Percentiles rank a stretch among this genome's conserved stretches.
These are phyloP conservation scores for Diutina ranongensis DNA, from an alignment of 1,139 yeast species.

Conservation along the genomic window DNA sequence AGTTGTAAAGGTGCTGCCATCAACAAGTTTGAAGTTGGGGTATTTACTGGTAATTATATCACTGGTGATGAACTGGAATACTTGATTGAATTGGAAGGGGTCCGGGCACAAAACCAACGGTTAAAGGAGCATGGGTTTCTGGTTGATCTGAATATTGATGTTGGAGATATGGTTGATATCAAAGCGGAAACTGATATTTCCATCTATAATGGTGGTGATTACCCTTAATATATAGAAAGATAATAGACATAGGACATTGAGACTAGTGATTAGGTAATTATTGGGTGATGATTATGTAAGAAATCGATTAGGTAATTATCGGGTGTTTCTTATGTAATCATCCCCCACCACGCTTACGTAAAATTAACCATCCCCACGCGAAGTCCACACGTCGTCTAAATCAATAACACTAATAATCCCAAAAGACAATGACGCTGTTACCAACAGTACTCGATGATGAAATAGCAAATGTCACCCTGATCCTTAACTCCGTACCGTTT, in stretches of 20 bases:
- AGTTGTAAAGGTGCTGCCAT: constrained; percentile 60
- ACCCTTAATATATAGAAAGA: constrained; percentile 13
- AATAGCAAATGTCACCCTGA: neutral
- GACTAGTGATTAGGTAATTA: neutral
- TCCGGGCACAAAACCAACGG: constrained; percentile 72
- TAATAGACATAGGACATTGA: neutral
- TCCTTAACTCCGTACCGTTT: constrained; percentile 1
- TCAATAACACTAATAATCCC: too few species aligned
- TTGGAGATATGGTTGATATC: constrained; percentile 43
- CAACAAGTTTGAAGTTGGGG: constrained; percentile 81
- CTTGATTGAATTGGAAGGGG: constrained; percentile 67
- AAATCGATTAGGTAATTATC: too few species aligned
- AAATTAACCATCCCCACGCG: too few species aligned
- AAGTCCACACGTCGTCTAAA: too few species aligned
- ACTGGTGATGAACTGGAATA: constrained; percentile 87
- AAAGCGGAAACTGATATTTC: constrained; percentile 91
- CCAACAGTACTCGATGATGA: neutral
- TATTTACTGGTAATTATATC: constrained; percentile 87
- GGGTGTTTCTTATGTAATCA: too few species aligned
- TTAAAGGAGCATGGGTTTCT: constrained; percentile 30
- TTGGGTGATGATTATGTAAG: too few species aligned
- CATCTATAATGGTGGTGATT: constrained; percentile 80
- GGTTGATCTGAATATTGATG: constrained; percentile 37
- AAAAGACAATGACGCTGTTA: neutral
- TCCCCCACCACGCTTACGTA: too few species aligned